Conservation (phyloP, 805 yeast genomes). For the Kazachstania kunashirensis region DNA sequence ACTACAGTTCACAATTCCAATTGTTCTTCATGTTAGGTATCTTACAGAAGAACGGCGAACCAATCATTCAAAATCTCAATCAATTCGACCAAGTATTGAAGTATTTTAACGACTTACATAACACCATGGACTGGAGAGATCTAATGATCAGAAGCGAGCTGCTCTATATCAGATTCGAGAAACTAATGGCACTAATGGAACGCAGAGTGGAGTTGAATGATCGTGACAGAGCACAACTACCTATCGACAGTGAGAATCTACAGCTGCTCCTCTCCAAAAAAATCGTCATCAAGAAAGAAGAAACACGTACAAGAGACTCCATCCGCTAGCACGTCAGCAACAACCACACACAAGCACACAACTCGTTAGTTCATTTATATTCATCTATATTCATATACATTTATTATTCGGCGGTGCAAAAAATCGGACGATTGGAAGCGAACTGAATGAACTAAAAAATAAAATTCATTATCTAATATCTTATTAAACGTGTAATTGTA, state of each 20-base stretch:
- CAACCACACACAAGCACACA: too few relatives aligned
- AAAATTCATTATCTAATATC: too few relatives aligned
- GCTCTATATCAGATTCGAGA: conserved; percentile 67
- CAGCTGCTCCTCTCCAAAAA: conserved; percentile 52
- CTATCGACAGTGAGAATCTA: conserved; percentile 31
- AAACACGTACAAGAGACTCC: conserved; percentile 19
- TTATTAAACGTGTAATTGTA: too few relatives aligned
- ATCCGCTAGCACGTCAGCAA: too few relatives aligned
- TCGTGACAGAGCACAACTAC: conserved; percentile 4
- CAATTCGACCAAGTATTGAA: conserved; percentile 87
- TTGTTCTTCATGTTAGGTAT: conserved; percentile 80
- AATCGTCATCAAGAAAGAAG: conserved; percentile 55
- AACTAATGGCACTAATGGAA: conserved; percentile 73
- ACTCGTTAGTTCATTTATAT: too few relatives aligned
- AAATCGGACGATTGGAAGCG: too few relatives aligned
- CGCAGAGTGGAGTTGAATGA: conserved; percentile 30
- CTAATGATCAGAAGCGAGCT: conserved; percentile 77
- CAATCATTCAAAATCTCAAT: conserved; percentile 60
- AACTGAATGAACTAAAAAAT: too few relatives aligned
- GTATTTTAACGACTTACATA: conserved; percentile 83
- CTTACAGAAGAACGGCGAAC: conserved; percentile 75
- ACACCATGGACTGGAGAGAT: conserved; percentile 65
- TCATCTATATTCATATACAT: too few relatives aligned
- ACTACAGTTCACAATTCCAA: conserved; percentile 76
- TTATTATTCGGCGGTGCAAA: too few relatives aligned